Base-by-base conservation (phyloP, 192 early-diverging fungal species). In the Linnemannia exigua region DNA sequence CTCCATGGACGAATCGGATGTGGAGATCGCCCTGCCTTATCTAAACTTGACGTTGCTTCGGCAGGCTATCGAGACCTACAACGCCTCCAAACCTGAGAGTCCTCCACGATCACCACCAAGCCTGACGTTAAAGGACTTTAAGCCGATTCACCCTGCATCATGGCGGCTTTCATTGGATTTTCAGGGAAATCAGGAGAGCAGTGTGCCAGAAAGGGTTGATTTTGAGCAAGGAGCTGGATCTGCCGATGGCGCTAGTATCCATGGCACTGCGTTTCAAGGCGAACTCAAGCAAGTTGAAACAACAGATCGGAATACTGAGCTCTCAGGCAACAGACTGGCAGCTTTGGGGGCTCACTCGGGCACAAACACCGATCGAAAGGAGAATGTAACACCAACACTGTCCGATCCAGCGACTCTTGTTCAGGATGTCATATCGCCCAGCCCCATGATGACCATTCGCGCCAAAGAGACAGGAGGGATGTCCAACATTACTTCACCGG, bases 41-140 rank as follows among this genome's bases (percentile, higher is more conserved):
- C 41, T 85, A 33, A 85, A 79, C 37, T 41, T 77, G 58, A 46
- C 72, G 16, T 47, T 85, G 20, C 72, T 85, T 6, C 77, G 77
- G 16, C 82, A 85, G 25, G 82, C 82, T 0, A 85, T 85, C 38
- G 77, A 67, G 22, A 85, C 82, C 1, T 85, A 85, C 68, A 85
- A 78, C 36, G 75, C 77, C 5, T 85, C 82, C 50, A 70, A 44
- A 33, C 68, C 77, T 8, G 73, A 79, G 0, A 22, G 12, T 12
- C 67, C 33, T 46, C 38, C 46, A 25, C 36, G 67, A 15, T 71
- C 73, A 38, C 44, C 66, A 11, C 44, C 72, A 50, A 46, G 36
- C n/a, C 66, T 74, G 17, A 70, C 36, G 6, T 67, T 72, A 15
- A 66, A 63, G 28, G 71, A 70, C 37, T 72, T 76, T n/a, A 47